These are phyloP conservation scores for Sapria himalayana DNA, from an alignment of 345 rosid species.

Conservation along the genomic window DNA sequence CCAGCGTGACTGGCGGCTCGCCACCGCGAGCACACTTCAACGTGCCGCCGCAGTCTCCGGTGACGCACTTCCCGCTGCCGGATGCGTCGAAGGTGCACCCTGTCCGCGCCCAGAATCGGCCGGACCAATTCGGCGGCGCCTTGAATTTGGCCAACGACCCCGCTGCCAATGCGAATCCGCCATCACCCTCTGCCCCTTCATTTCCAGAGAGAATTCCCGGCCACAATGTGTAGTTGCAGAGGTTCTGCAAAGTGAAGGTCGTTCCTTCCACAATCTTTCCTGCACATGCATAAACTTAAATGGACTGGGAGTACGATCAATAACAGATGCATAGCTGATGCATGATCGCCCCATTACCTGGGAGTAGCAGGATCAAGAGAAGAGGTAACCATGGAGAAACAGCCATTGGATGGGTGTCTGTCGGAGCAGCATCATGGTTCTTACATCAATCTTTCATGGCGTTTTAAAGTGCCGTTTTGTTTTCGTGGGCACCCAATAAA, in stretches of 20 bases:
- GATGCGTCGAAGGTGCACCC: conserved; percentile 55
- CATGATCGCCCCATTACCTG: no score
- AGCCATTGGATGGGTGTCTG: no score
- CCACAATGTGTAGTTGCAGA: conserved; percentile 59
- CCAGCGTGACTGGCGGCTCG: conserved; percentile 44
- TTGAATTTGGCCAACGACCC: conserved; percentile 29
- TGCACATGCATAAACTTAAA: no score
- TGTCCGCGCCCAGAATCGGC: conserved; percentile 75
- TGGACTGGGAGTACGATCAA: no score
- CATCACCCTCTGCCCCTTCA: conserved; percentile 34
- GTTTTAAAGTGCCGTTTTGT: no score
- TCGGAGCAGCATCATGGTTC: no score
- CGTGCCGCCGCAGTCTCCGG: conserved; percentile 67
- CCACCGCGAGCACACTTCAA: conserved; percentile 64
- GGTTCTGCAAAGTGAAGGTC: conserved; percentile 45
- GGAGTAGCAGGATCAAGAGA: no score
- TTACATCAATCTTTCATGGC: no score
- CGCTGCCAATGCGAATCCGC: conserved; percentile 38
- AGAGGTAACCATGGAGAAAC: no score
- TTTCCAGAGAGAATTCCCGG: conserved; percentile 69
- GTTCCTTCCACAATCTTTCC: conserved; percentile 27
- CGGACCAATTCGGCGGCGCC: conserved; percentile 70
- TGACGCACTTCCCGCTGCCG: conserved; percentile 43
- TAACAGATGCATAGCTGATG: no score
- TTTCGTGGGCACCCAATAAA: no score